Evolutionary conservation across 306 rosid genomes (phyloP), one percentile per base, ranked within the genome.

Genomic region (Argentina anserina): DNA sequence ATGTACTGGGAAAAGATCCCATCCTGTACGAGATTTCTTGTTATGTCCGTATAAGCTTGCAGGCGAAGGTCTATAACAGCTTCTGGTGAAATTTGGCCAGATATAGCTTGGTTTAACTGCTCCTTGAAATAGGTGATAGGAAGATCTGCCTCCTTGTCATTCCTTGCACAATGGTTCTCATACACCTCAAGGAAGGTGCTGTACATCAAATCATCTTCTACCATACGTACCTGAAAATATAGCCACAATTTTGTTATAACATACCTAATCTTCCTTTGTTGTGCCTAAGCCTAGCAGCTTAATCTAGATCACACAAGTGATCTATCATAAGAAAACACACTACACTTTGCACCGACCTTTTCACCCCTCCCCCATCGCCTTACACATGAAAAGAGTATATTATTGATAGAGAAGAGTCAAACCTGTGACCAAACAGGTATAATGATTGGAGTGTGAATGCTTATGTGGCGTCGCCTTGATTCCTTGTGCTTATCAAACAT

Each of bases 401-500:
- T 17, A 37, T 34, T 65, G 4, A 67, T 21, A 58, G 65, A 36
- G 55, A 46, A 46, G 45, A 76, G 53, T 31, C 55, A 49, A 49
- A 95, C 99, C 97, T 95, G 99, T 42, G 99, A 95, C 99, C 99
- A 95, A 82, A 95, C 99, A 76, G 99, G 99, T 80, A 95, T 95
- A 56, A 95, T 95, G 64, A 91, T 95, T 18, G 99, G 99, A 1
- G 99, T 92, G 84, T 95, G 96, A 87, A 95, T 88, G 84, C 85
- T 78, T 69, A 95, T 88, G 88, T 95, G 92, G 66, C 99, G 99
- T 53, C 97, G 96, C 78, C 99, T 95, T 50, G 99, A 91, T 83
- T 95, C 99, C 89, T 90, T 92, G 87, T 95, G 97, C 86, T 91
- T 95, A 81, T 95, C 97, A 86, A 95, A 95, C 97, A 95, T 95